phyloP scores from a whole-genome alignment of 164 flowering plant species.

The Piper betle region DNA sequence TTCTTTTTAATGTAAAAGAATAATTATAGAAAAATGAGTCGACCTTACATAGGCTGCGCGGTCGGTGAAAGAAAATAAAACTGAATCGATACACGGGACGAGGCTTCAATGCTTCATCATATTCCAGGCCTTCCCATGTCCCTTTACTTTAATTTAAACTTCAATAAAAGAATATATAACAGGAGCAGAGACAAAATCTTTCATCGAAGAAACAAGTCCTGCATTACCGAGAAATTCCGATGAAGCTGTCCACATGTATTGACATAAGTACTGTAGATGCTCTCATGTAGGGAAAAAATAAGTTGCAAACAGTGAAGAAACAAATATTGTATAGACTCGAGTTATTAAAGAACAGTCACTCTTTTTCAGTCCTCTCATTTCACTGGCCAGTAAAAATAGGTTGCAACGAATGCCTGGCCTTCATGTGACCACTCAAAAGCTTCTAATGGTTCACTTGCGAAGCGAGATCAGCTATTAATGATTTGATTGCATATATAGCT shows the following conservation, averaged over 20 bases:
- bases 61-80: neutral
- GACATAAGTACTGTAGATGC: neutral
- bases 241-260: slow-evolving; percentile 1
- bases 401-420: slow-evolving; percentile 1
- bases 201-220: neutral
- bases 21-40: too few relatives aligned
- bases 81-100: slow-evolving; percentile 4
- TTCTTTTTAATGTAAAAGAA: too few relatives aligned
- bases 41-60: too few relatives aligned
- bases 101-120: slow-evolving; percentile 1
- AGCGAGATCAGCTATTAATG: neutral
- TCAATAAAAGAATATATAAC: too few relatives aligned
- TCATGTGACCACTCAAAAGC: neutral
- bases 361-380: neutral
- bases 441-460: neutral
- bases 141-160: too few relatives aligned
- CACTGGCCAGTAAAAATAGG: neutral
- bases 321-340: neutral
- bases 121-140: neutral
- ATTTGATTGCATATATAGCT: neutral
- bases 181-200: too few relatives aligned
- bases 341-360: neutral
- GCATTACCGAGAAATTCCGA: slow-evolving; percentile 6
- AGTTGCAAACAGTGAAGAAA: neutral
- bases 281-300: neutral